Percentiles rank a stretch among this genome's conserved stretches.
phyloP scores from a whole-genome alignment of 495 filamentous ascomycete species.

The Penicillium cataractarum region DNA sequence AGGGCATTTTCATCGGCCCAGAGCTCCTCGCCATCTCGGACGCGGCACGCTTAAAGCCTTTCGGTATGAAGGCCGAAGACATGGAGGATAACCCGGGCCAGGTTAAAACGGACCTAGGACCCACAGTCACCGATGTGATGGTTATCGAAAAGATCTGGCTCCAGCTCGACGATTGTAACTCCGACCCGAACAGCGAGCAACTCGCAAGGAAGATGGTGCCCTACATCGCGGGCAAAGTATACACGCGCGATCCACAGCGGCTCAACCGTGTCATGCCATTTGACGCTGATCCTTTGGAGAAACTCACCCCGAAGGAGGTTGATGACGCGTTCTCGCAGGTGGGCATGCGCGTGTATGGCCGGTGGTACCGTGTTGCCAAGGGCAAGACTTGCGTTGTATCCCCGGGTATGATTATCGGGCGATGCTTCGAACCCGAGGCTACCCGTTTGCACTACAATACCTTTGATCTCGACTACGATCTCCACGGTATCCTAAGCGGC shows the following conservation, averaged over 20 bases:
- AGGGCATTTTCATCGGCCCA: slow-evolving; percentile 59
- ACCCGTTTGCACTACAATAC: slow-evolving; percentile 47
- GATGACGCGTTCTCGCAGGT: slow-evolving; percentile 40
- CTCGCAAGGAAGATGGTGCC: slow-evolving; percentile 46
- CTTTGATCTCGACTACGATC: slow-evolving; percentile 33
- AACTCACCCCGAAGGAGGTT: slow-evolving; percentile 38
- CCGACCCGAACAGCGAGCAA: slow-evolving; percentile 45
- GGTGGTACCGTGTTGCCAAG: slow-evolving; percentile 52
- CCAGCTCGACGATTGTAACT: slow-evolving; percentile 44
- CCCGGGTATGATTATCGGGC: slow-evolving; percentile 55
- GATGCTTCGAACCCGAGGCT: slow-evolving; percentile 56
- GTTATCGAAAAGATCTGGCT: slow-evolving; percentile 54
- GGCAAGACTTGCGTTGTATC: slow-evolving; percentile 46
- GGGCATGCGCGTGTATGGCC: slow-evolving; percentile 46
- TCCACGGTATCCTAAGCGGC: slow-evolving; percentile 42
- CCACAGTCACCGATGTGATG: slow-evolving; percentile 52
- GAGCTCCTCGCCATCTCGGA: slow-evolving; percentile 59
- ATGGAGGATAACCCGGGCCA: slow-evolving; percentile 10
- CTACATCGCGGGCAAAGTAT: slow-evolving; percentile 52
- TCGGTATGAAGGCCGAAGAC: slow-evolving; percentile 17
- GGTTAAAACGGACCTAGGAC: background rate
- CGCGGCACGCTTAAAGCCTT: slow-evolving; percentile 52
- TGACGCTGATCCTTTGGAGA: slow-evolving; percentile 26
- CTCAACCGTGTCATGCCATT: slow-evolving; percentile 26
- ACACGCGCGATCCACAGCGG: slow-evolving; percentile 43